These are phyloP conservation scores for Sporisorium scitamineum DNA, from an alignment of 1,284 basidiomycete genomes.

Conservation along the genomic window DNA sequence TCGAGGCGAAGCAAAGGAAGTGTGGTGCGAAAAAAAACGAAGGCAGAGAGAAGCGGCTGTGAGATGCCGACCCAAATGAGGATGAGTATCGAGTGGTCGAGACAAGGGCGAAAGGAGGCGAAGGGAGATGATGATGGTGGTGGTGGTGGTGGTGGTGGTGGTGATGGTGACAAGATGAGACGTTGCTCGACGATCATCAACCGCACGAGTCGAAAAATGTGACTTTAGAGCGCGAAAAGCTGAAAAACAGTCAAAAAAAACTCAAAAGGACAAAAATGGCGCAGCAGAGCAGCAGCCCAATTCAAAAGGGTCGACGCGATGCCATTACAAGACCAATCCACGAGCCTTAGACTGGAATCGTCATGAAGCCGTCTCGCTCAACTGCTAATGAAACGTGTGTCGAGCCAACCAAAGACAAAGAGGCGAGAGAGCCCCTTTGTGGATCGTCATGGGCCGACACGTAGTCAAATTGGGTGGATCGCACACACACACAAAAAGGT, in stretches of 20 bases:
- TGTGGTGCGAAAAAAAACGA: not conserved
- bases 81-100: not conserved
- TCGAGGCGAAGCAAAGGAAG: not conserved
- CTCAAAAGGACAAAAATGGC: not conserved
- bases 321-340: not conserved
- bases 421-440: not conserved
- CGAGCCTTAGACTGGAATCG: too few species aligned
- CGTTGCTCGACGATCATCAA: not conserved
- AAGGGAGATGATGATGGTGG: not conserved
- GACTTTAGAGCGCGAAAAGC: slow-evolving; percentile 2
- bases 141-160: not conserved
- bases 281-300: not conserved
- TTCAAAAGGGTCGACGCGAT: slow-evolving; percentile 1
- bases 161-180: slow-evolving; percentile 3
- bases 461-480: not conserved
- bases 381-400: too few species aligned
- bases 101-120: not conserved
- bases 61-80: not conserved
- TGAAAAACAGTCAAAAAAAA: not conserved
- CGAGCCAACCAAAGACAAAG: too few species aligned
- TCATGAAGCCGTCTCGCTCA: too few species aligned
- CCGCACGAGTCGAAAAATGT: slow-evolving; percentile 7
- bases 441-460: not conserved
- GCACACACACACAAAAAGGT: not conserved
- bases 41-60: not conserved